Evolutionary conservation across 768 basidiomycete genomes (phyloP), one percentile per base, ranked within the genome.

Genomic region (Rhodotorula toruloides): DNA sequence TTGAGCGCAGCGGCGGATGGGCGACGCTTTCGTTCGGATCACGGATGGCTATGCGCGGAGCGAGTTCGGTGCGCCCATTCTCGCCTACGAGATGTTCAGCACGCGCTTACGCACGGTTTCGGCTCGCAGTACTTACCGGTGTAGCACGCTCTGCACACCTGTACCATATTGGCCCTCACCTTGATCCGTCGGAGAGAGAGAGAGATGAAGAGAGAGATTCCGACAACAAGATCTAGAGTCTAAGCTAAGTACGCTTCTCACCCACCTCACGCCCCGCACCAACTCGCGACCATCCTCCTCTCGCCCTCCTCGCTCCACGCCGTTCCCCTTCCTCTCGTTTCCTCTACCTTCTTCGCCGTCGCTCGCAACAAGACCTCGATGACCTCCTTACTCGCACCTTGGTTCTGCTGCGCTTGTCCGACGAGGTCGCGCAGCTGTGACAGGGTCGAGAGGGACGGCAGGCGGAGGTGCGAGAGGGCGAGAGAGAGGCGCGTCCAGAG

Each of bases 1-100:
- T 6, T 37, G 22, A 39, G 29, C 32, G 34, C 58, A 70, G 68
- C 9, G 69, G 69, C 37, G 70, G 70, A 17, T 61, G 59, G 44
- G 62, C 64, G 29, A 71, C 70, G 22, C 59, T 71, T 16, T 48
- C 43, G 31, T 71, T 67, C 27, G 70, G 70, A 5, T 47, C 49
- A 19, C 29, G 70, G 40, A 71, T 71, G 70, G 70, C 70, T 0
- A 13, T 67, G 59, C 36, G 70, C 11, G 70, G 70, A 2, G 66
- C 70, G 2, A 57, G 62, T 9, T 63, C 65, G 42, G 70, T 71
- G 29, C 55, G 70, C n/a, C n/a, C n/a, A n/a, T n/a, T n/a, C n/a
- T n/a, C n/a, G n/a, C n/a, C n/a, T n/a, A n/a, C n/a, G n/a, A n/a
- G n/a, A n/a, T n/a, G n/a, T n/a, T n/a, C n/a, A n/a, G n/a, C n/a